Percentiles rank a stretch among this genome's conserved stretches.
Evolutionary conservation across 805 yeast genomes (phyloP).

Genomic region (Saturnispora bothae): DNA sequence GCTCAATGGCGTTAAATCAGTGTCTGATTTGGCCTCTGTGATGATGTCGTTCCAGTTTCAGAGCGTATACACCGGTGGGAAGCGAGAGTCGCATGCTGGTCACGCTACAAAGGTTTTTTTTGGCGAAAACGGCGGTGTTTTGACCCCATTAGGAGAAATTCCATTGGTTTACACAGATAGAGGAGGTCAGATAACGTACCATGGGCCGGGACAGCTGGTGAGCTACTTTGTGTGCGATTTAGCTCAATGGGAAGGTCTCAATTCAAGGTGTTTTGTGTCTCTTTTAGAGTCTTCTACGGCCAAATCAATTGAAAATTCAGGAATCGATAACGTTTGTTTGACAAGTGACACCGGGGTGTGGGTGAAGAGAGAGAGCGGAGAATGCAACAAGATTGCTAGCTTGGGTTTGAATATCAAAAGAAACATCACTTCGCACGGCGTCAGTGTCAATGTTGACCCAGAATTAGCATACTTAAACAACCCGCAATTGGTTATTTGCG

Average conservation of each 20-base stretch:
- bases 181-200: conserved; percentile 96
- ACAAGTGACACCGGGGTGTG: conserved; percentile 86
- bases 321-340: conserved; percentile 33
- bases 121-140: background rate
- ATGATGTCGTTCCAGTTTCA: conserved; percentile 75
- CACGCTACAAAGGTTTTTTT: conserved; percentile 10
- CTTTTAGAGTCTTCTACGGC: conserved; percentile 29
- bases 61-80: conserved; percentile 87
- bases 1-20: conserved; percentile 13
- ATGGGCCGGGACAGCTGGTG: conserved; percentile 92
- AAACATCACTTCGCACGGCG: conserved; percentile 80
- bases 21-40: conserved; percentile 42
- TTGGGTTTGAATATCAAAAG: conserved; percentile 83
- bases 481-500: conserved; percentile 67
- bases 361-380: conserved; percentile 30
- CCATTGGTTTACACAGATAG: conserved; percentile 68
- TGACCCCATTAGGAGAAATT: conserved; percentile 24
- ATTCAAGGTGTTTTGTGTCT: conserved; percentile 42
- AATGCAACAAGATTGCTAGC: conserved; percentile 62
- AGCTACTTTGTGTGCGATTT: conserved; percentile 73
- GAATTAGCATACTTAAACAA: conserved; percentile 61
- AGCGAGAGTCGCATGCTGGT: conserved; percentile 43
- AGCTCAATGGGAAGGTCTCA: conserved; percentile 40
- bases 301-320: conserved; percentile 24
- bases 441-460: conserved; percentile 69